Evolutionary conservation across 768 basidiomycete genomes (phyloP).

Genomic region (Lactifluus piperatus): DNA sequence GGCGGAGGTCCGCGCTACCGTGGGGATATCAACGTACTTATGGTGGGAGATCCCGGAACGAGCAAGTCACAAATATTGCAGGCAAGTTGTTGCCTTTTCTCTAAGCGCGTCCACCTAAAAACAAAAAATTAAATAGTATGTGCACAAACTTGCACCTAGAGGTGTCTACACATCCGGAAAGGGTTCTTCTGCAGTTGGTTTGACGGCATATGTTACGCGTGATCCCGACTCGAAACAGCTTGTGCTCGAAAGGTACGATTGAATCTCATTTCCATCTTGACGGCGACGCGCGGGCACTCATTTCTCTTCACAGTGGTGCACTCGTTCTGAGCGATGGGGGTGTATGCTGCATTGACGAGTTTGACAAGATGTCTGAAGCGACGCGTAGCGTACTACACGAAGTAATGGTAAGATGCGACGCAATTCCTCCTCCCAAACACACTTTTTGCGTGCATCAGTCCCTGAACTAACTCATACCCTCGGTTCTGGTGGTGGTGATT

Average conservation of each 20-base stretch:
- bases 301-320: conserved; percentile 55
- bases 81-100: conserved; percentile 37
- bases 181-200: conserved; percentile 95
- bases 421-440: neutral
- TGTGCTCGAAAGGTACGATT: conserved; percentile 80
- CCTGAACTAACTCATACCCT: neutral
- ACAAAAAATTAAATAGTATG: conserved; percentile 56
- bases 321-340: conserved; percentile 93
- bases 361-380: conserved; percentile 98
- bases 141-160: conserved; percentile 96
- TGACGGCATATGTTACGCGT: conserved; percentile 96
- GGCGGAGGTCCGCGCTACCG: conserved; percentile 94
- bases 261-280: no score
- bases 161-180: conserved; percentile 98
- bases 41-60: conserved; percentile 97
- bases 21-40: conserved; percentile 94
- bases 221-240: conserved; percentile 98
- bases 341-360: conserved; percentile 98
- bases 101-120: conserved; percentile 9
- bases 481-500: no score
- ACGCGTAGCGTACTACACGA: conserved; percentile 98
- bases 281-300: neutral
- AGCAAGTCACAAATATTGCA: conserved; percentile 93
- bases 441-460: no score
- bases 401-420: conserved; percentile 90